phyloP scores from a whole-genome alignment of 225 moss, liverwort and hornwort genomes.

The Rhytidiadelphus loreus region DNA sequence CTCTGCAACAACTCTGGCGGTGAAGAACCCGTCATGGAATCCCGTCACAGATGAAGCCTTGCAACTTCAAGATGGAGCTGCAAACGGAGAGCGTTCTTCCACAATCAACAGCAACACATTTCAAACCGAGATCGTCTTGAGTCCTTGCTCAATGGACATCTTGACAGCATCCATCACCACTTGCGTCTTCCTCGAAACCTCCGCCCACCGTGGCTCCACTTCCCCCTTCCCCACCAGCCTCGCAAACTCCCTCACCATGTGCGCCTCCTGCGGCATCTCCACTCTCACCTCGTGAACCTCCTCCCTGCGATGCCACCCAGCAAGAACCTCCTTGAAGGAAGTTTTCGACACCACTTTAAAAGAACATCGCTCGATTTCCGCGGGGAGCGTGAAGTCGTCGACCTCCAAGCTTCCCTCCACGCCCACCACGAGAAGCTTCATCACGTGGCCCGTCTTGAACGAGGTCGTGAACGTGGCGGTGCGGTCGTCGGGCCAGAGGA shows the following conservation, averaged over 20 bases:
- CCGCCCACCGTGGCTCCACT: conserved; percentile 20
- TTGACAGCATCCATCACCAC: conserved; percentile 28
- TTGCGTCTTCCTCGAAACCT: conserved; percentile 39
- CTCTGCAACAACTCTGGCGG: background rate
- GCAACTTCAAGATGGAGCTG: background rate
- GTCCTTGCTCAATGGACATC: conserved; percentile 17
- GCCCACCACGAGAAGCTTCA: conserved; percentile 28
- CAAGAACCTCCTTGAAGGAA: conserved; percentile 4
- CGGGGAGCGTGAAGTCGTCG: conserved; percentile 33
- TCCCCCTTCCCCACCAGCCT: conserved; percentile 8
- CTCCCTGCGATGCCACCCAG: conserved; percentile 12
- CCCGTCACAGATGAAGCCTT: background rate
- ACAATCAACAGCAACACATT: background rate
- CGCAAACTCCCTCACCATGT: conserved; percentile 43
- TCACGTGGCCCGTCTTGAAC: conserved; percentile 20
- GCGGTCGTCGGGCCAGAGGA: conserved; percentile 8
- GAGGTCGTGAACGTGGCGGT: conserved; percentile 31
- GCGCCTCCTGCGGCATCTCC: conserved; percentile 29
- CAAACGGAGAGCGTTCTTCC: background rate
- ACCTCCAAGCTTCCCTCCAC: conserved; percentile 21
- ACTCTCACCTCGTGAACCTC: conserved; percentile 11
- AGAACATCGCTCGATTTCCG: background rate
- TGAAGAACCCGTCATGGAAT: background rate
- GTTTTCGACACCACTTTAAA: conserved; percentile 17
- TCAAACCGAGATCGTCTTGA: conserved; percentile 9